A percentile compares a stretch with the other conserved stretches of the same genome.
These are phyloP conservation scores for Wallacemonas sp. DNA, from an alignment of 208 protist species.

Conservation along the genomic window DNA sequence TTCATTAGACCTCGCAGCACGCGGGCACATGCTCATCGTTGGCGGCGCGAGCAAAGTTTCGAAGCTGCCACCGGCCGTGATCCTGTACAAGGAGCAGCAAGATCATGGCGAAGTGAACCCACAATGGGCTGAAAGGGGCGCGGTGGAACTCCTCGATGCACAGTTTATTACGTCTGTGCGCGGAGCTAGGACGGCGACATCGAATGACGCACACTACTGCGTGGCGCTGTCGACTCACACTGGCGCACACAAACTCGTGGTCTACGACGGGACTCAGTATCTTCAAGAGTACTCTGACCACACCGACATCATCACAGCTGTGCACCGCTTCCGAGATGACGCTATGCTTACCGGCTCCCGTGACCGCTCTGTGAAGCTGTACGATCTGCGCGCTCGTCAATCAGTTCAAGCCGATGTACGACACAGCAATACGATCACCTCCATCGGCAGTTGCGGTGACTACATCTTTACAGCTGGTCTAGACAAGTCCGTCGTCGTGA, in stretches of 20 bases:
- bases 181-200: slow-evolving; percentile 38
- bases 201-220: slow-evolving; percentile 47
- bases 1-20: slow-evolving; percentile 78
- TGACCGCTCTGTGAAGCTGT: slow-evolving; percentile 80
- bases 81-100: slow-evolving; percentile 69
- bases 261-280: slow-evolving; percentile 66
- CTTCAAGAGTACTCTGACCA: slow-evolving; percentile 79
- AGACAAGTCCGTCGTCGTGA: slow-evolving; percentile 69
- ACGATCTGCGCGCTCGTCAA: slow-evolving; percentile 47
- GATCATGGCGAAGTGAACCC: slow-evolving; percentile 32
- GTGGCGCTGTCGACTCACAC: slow-evolving; percentile 62
- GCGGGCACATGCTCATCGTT: slow-evolving; percentile 72
- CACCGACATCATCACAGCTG: slow-evolving; percentile 80
- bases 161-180: slow-evolving; percentile 78
- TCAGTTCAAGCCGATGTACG: slow-evolving; percentile 20
- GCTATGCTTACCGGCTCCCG: slow-evolving; percentile 81
- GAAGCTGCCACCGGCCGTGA: slow-evolving; percentile 50
- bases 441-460: slow-evolving; percentile 74
- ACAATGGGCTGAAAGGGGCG: slow-evolving; percentile 76
- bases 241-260: slow-evolving; percentile 23
- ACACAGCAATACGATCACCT: slow-evolving; percentile 76
- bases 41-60: slow-evolving; percentile 64
- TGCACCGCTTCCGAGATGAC: slow-evolving; percentile 70
- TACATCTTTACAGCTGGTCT: slow-evolving; percentile 84
- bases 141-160: slow-evolving; percentile 67